Conservation (phyloP, 208 protist genomes). For the Trypanosoma brucei region DNA sequence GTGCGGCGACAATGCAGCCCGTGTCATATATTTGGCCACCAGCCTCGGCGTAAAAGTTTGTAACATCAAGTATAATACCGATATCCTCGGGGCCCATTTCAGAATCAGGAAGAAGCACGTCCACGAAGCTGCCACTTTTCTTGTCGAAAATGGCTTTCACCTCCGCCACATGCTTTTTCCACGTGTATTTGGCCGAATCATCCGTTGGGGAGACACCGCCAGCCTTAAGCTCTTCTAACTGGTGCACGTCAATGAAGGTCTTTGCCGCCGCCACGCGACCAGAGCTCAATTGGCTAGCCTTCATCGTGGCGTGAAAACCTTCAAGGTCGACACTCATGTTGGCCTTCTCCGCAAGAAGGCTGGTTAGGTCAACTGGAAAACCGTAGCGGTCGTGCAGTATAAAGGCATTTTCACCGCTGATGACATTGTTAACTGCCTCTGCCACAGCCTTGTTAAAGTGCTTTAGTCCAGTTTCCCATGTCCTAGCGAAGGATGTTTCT, state of each 20-base stretch:
- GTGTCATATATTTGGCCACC: constrained; percentile 97
- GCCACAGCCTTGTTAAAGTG: constrained; percentile 87
- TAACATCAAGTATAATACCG: constrained; percentile 92
- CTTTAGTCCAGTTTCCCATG: constrained; percentile 93
- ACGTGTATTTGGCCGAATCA: constrained; percentile 94
- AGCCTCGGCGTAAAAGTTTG: constrained; percentile 98
- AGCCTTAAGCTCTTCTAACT: constrained; percentile 82
- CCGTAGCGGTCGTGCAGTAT: constrained; percentile 96
- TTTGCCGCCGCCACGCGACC: constrained; percentile 70
- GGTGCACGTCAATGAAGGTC: constrained; percentile 80
- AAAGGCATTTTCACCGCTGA: constrained; percentile 90
- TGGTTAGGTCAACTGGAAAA: constrained; percentile 98
- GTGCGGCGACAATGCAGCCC: constrained; percentile 77
- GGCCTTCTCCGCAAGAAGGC: constrained; percentile 96
- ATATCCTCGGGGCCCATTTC: constrained; percentile 46
- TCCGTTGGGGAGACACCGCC: constrained; percentile 83
- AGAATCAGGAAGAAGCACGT: constrained; percentile 44
- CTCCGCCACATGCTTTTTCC: constrained; percentile 72
- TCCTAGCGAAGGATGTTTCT: constrained; percentile 95
- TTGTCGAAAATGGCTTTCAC: constrained; percentile 87
- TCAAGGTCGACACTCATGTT: constrained; percentile 84
- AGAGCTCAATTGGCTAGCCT: constrained; percentile 59
- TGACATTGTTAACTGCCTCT: constrained; percentile 61
- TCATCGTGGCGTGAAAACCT: constrained; percentile 83
- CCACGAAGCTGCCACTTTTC: constrained; percentile 57